Base-by-base conservation (phyloP, 805 yeast genomes). In the Kodamaea sagamina region DNA sequence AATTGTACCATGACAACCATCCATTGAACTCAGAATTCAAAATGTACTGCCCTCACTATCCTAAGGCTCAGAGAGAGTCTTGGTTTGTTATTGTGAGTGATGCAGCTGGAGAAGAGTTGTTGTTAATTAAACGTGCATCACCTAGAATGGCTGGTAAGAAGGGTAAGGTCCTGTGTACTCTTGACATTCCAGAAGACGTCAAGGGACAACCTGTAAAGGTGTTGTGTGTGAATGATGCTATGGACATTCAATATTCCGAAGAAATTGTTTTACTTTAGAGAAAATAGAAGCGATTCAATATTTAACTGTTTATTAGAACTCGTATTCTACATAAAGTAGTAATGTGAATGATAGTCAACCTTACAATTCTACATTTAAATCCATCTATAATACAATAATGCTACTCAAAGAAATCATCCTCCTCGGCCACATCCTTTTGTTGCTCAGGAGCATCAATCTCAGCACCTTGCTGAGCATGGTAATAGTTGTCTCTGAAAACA, bases 51-150 rank as follows among this genome's bases (percentile, higher is more conserved):
- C 92, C 95, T 2, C 79, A 78, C 53, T 93, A 87, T 67, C 95
- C 96, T 35, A 92, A 93, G 62, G 71, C 82, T 2, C 99, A 93
- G 63, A 83, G 89, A 55, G 98, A 93, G 59, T 81, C 95, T 0
- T 93, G 99, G 98, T 88, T 92, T 61, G 76, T 82, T 7, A 77
- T 92, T 37, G 52, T 82, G 7, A 67, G 77, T 47, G 79, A 81
- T 48, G 63, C 65, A 19, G 63, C 67, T 5, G 68, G 62, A 2
- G 75, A 75, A 35, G 86, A 82, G 54, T 58, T 92, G 19, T 62
- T 76, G 28, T 71, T 84, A 32, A 67, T 92, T 35, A 88, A 87
- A 56, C 78, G 98, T 55, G 84, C 89, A 4, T 82, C 86, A 18
- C 93, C 93, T 2, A 70, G 54, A 38, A 40, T 65, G 40, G 43